phyloP scores from a whole-genome alignment of 495 filamentous ascomycete genomes.

The Neurospora sp. region DNA sequence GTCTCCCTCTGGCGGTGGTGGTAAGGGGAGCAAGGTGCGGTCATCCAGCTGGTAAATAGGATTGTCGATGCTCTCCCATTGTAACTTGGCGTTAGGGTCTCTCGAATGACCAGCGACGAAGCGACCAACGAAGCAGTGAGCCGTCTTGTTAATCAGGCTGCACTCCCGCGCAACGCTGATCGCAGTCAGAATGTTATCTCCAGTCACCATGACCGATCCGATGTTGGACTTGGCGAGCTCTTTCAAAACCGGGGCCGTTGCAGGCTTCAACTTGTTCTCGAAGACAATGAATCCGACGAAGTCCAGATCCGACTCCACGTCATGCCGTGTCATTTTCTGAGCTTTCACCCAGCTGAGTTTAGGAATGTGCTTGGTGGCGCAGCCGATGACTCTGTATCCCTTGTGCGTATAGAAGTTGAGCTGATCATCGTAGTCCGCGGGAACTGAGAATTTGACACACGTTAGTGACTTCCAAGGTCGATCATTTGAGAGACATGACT shows the following conservation, averaged over 20 bases:
- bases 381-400: slow-evolving; percentile 95
- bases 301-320: slow-evolving; percentile 71
- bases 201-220: slow-evolving; percentile 91
- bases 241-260: slow-evolving; percentile 63
- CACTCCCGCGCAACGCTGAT: slow-evolving; percentile 95
- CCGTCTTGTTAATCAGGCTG: slow-evolving; percentile 63
- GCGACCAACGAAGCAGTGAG: slow-evolving; percentile 87
- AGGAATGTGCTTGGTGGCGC: slow-evolving; percentile 76
- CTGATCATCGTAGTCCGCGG: slow-evolving; percentile 79
- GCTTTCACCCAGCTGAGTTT: slow-evolving; percentile 88
- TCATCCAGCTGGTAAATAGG: slow-evolving; percentile 63
- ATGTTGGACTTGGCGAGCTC: slow-evolving; percentile 83
- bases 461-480: too few relatives aligned
- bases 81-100: slow-evolving; percentile 57
- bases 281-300: slow-evolving; percentile 97
- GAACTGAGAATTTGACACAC: slow-evolving; percentile 32
- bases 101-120: slow-evolving; percentile 66
- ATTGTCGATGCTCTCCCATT: slow-evolving; percentile 91
- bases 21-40: slow-evolving; percentile 65
- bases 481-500: too few relatives aligned
- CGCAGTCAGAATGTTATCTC: slow-evolving; percentile 96
- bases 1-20: slow-evolving; percentile 58
- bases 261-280: slow-evolving; percentile 93
- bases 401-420: slow-evolving; percentile 84
- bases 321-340: slow-evolving; percentile 79